Percentiles rank a stretch among this genome's conserved stretches.
Evolutionary conservation across 2,329 filamentous ascomycete genomes (phyloP).

Genomic region (Neopestalotiopsis rosae): DNA sequence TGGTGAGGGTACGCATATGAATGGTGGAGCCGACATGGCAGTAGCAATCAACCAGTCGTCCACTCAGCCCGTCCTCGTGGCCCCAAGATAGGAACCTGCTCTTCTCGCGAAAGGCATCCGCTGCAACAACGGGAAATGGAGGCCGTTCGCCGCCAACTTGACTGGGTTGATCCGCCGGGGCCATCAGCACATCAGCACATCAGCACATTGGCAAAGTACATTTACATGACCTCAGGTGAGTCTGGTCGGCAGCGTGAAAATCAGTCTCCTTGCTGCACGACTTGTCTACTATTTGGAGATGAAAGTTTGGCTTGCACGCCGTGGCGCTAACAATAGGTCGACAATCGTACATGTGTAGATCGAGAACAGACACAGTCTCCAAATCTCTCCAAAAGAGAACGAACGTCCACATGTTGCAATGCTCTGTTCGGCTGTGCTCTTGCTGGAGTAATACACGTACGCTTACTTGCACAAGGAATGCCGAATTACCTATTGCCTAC

Average conservation of each 20-base stretch:
- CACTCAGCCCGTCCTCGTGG: neutral
- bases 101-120: neutral
- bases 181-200: neutral
- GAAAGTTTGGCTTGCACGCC: neutral
- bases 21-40: conserved; percentile 12
- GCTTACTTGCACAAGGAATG: neutral
- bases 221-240: too few relatives aligned
- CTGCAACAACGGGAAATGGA: neutral
- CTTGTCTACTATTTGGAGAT: neutral
- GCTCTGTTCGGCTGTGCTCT: neutral
- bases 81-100: conserved; percentile 15
- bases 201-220: neutral
- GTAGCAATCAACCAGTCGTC: neutral
- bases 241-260: too few relatives aligned
- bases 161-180: neutral
- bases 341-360: neutral
- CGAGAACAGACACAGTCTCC: neutral
- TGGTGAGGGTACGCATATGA: neutral
- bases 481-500: neutral
- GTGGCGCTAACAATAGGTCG: neutral
- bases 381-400: neutral
- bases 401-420: neutral
- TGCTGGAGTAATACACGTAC: neutral
- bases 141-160: neutral
- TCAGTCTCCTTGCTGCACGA: neutral